Evolutionary conservation across 2,329 filamentous ascomycete species (phyloP).

Genomic region (Ophiostoma himal-ulmi): DNA sequence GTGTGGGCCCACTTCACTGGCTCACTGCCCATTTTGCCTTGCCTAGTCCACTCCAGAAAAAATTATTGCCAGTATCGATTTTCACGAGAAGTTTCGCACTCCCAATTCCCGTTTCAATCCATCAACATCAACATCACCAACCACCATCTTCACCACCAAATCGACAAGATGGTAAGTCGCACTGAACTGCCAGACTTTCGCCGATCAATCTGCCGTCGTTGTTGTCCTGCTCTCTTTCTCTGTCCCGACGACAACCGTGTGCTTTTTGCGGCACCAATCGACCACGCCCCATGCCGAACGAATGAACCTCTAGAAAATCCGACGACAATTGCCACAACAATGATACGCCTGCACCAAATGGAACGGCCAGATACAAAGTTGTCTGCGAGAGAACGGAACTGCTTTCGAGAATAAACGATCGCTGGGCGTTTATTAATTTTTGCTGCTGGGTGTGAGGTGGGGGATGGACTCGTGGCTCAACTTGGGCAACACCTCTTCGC

Average conservation of each 20-base stretch:
- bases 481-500: background rate
- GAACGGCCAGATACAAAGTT: background rate
- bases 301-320: background rate
- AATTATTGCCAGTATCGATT: constrained; percentile 25
- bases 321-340: background rate
- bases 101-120: constrained; percentile 20
- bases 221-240: background rate
- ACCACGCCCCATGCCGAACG: background rate
- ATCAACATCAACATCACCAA: constrained; percentile 22
- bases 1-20: constrained; percentile 10
- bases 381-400: background rate
- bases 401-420: background rate
- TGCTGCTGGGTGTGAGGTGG: background rate
- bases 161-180: constrained; percentile 28
- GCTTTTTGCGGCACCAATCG: background rate
- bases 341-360: background rate
- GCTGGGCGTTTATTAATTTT: background rate
- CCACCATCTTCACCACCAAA: constrained; percentile 23
- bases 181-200: constrained; percentile 12
- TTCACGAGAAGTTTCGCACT: constrained; percentile 22
- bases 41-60: constrained; percentile 22
- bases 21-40: constrained; percentile 16
- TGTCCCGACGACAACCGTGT: background rate
- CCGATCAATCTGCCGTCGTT: constrained; percentile 1
- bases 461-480: background rate